phyloP scores from a whole-genome alignment of 2,329 filamentous ascomycete genomes.

The Ambrosiella cleistominuta region DNA sequence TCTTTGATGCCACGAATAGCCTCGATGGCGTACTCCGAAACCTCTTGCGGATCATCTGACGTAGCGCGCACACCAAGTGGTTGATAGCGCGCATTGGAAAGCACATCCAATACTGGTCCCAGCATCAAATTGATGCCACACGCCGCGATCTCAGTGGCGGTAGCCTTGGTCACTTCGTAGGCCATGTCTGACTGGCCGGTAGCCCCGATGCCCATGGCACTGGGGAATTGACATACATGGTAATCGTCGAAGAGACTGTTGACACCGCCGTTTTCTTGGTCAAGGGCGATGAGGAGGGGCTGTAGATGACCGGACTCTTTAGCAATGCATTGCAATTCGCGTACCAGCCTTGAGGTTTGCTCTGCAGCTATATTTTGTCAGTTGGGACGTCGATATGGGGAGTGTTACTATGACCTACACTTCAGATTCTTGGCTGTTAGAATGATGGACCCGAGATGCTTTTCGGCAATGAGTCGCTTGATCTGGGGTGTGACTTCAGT shows the following conservation, averaged over 20 bases:
- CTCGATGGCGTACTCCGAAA: conserved; percentile 78
- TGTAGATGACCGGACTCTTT: conserved; percentile 78
- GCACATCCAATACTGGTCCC: conserved; percentile 79
- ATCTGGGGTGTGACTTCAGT: conserved; percentile 72
- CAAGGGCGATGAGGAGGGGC: conserved; percentile 75
- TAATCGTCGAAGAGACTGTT: conserved; percentile 94
- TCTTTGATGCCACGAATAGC: conserved; percentile 87
- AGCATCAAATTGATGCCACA: conserved; percentile 94
- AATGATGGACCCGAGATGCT: conserved; percentile 77
- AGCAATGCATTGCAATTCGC: conserved; percentile 83
- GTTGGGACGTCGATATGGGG: not conserved
- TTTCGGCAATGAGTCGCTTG: conserved; percentile 58
- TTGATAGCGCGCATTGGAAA: conserved; percentile 84
- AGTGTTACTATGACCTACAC: conserved; percentile 33
- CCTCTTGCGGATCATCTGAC: conserved; percentile 87
- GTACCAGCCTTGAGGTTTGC: conserved; percentile 71
- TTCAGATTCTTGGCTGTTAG: conserved; percentile 73
- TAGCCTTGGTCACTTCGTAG: conserved; percentile 81
- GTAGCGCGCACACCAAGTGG: conserved; percentile 77
- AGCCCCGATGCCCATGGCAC: conserved; percentile 91
- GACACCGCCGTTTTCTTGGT: conserved; percentile 96
- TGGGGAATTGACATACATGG: conserved; percentile 90
- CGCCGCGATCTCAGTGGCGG: conserved; percentile 76
- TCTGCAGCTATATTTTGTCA: conserved; percentile 56
- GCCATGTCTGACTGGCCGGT: conserved; percentile 71